These are phyloP conservation scores for Pinus tabuliformis DNA, from an alignment of 75 land plant species.

Conservation along the genomic window DNA sequence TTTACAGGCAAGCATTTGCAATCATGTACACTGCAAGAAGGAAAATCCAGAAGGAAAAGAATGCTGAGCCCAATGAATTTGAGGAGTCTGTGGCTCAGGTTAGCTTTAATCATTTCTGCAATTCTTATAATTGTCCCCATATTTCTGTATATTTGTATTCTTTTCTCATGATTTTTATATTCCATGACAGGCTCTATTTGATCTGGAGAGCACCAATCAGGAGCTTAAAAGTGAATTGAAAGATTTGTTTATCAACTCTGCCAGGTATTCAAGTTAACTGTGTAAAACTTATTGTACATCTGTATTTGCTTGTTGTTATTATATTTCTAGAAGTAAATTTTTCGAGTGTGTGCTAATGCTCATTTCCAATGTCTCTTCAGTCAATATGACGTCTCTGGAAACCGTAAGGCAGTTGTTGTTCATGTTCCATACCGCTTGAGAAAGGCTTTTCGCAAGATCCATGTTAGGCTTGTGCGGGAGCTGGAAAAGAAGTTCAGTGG, in stretches of 20 bases:
- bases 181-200: conserved; percentile 55
- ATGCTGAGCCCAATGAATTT: conserved; percentile 73
- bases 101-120: not conserved
- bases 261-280: conserved; percentile 40
- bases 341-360: not conserved
- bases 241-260: conserved; percentile 77
- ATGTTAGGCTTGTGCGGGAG: conserved; percentile 77
- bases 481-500: conserved; percentile 94
- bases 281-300: not conserved
- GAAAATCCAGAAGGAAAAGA: conserved; percentile 85
- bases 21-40: conserved; percentile 63
- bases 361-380: conserved; percentile 16
- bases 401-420: conserved; percentile 70
- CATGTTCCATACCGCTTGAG: conserved; percentile 77
- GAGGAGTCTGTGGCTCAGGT: conserved; percentile 90
- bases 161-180: not conserved
- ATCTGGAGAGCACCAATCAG: conserved; percentile 66
- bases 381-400: conserved; percentile 66
- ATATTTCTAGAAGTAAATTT: not conserved
- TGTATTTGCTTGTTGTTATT: not conserved
- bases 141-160: not conserved
- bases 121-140: not conserved
- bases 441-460: conserved; percentile 75
- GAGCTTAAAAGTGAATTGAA: conserved; percentile 79
- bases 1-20: conserved; percentile 6